phyloP scores from a whole-genome alignment of 2,329 filamentous ascomycete genomes.

The Ceratocystis variospora region DNA sequence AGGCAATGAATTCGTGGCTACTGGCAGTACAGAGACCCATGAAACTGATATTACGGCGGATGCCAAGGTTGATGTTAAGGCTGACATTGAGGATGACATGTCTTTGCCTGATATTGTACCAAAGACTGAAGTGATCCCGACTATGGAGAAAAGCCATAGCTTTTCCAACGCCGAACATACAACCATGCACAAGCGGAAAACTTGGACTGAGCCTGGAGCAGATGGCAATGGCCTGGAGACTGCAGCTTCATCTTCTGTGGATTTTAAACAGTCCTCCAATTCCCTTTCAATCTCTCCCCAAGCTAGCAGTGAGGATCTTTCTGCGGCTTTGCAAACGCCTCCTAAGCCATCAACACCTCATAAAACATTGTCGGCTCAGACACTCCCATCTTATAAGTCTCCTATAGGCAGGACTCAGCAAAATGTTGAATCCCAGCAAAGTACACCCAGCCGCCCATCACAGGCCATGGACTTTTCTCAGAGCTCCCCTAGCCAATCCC shows the following conservation, averaged over 20 bases:
- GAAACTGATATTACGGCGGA: neutral
- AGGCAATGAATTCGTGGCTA: constrained; percentile 35
- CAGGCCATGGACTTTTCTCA: neutral
- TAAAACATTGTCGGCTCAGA: neutral
- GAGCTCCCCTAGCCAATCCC: neutral
- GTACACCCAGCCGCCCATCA: constrained; percentile 3
- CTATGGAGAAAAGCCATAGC: constrained; percentile 44
- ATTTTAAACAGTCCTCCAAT: neutral
- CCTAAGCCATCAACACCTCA: neutral
- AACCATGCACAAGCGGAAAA: constrained; percentile 13
- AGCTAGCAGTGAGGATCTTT: constrained; percentile 12
- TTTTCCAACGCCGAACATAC: constrained; percentile 31
- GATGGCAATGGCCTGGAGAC: constrained; percentile 20
- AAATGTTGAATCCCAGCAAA: neutral
- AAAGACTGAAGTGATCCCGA: constrained; percentile 16
- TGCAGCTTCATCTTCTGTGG: constrained; percentile 12
- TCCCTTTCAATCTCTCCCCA: constrained; percentile 13
- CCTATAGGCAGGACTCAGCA: neutral
- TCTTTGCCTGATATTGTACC: neutral
- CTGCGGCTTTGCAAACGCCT: constrained; percentile 7
- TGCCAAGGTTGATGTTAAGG: neutral
- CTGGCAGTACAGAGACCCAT: neutral
- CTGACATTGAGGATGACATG: neutral
- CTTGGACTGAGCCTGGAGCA: neutral
- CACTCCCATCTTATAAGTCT: neutral